These are phyloP conservation scores for Barbarea vulgaris DNA, from an alignment of 345 rosid genomes.

Conservation along the genomic window DNA sequence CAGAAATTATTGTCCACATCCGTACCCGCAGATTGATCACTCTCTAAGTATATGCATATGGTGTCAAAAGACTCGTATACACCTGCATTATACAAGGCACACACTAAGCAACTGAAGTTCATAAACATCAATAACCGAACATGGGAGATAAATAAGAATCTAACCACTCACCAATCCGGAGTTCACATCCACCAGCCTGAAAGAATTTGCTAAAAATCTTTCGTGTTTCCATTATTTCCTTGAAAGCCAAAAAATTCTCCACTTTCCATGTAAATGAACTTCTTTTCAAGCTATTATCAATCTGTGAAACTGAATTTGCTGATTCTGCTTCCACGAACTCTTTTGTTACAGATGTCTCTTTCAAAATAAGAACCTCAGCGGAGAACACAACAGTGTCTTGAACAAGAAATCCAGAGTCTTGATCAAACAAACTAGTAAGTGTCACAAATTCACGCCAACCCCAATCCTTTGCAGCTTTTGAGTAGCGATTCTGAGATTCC, in stretches of 20 bases:
- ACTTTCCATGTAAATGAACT: conserved; percentile 99
- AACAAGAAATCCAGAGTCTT: conserved; percentile 97
- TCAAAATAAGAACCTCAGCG: conserved; percentile 98
- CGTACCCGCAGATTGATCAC: conserved; percentile 88
- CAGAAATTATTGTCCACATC: conserved; percentile 99
- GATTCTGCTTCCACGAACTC: conserved; percentile 65
- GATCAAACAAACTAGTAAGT: conserved; percentile 84
- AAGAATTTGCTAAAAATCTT: conserved; percentile 99
- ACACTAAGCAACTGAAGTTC: conserved; percentile 39
- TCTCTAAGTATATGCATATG: conserved; percentile 97
- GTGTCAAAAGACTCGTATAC: conserved; percentile 99
- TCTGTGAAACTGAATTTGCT: conserved; percentile 47
- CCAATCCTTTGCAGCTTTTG: conserved; percentile 99
- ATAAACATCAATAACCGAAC: conserved; percentile 31
- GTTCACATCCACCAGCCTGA: conserved; percentile 99
- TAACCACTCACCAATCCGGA: conserved; percentile 86
- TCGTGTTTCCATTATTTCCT: conserved; percentile 98
- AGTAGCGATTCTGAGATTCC: conserved; percentile 98
- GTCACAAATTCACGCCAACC: conserved; percentile 99
- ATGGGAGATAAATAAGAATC: conserved; percentile 25
- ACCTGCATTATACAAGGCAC: conserved; percentile 62
- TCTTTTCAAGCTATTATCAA: conserved; percentile 62
- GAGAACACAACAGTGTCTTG: conserved; percentile 93
- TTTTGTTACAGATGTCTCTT: conserved; percentile 85
- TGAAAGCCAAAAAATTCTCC: conserved; percentile 96